Base-by-base conservation (phyloP, 768 basidiomycete species). In the Amanita brunnescens region DNA sequence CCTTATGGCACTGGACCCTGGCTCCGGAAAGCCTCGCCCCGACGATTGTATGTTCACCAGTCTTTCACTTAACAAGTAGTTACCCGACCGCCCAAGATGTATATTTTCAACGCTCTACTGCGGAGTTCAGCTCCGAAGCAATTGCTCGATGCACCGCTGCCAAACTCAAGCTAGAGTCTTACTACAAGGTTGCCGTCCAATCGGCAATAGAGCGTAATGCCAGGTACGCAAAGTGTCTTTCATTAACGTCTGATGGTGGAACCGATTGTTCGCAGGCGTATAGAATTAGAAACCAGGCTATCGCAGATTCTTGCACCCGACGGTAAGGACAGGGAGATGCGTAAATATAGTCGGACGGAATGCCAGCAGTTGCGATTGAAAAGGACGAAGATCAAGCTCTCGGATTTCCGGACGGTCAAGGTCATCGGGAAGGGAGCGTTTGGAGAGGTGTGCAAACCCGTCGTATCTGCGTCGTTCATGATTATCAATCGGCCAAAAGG, bases 341-440 rank as follows among this genome's bases (percentile, higher is more conserved):
- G 82, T 57, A 87, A 87, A 64, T 86, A 91, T 56, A 87, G 88
- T 57, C 84, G 87, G 67, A 81, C 83, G 51, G 92, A 95, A 68
- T 85, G 83, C 12, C 88, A 89, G 51, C 92, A 91, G 72, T 74
- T 99, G 34, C 83, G 95, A n/a, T 73, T 99, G 54, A 79, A 88
- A 54, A 78, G 95, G 57, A 98, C 95, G 32, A 91, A 93, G 67
- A 87, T 99, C 61, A 92, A 91, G 39, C 71, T 98, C 49, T 73
- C 86, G 33, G 91, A 98, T 71, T 99, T 99, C 77, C 75, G 82
- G 57, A 97, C 95, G 2, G 85, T 99, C 62, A 98, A 99, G 67
- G 94, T 98, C 55, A 99, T 98, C 62, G 95, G 95, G 23, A 96
- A 96, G 73, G 95, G 95, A 57, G 95, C 95, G 9, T 98, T 98